These are phyloP conservation scores for Myrmaecium sp. DNA, from an alignment of 2,329 filamentous ascomycete species.

Conservation along the genomic window DNA sequence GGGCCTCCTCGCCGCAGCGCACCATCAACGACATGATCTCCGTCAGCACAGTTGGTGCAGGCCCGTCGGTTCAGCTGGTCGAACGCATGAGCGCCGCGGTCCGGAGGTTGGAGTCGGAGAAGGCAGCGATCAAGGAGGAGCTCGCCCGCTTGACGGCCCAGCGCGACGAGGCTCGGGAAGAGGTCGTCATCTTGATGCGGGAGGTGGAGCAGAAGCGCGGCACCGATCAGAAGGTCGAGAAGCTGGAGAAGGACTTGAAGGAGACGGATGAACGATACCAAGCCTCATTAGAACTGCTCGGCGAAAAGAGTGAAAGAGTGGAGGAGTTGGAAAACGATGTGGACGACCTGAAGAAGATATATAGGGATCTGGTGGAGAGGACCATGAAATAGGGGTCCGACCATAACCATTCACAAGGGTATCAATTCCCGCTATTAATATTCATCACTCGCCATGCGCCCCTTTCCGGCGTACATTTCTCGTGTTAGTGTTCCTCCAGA, in stretches of 20 bases:
- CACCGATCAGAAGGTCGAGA: slow-evolving; percentile 41
- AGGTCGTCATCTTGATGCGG: slow-evolving; percentile 81
- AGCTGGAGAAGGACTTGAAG: slow-evolving; percentile 50
- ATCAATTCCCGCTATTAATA: slow-evolving; percentile 58
- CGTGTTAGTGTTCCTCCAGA: too few species aligned
- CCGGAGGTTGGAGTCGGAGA: slow-evolving; percentile 77
- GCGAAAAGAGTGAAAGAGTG: slow-evolving; percentile 90
- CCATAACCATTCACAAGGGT: slow-evolving; percentile 54
- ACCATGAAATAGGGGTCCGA: slow-evolving; percentile 43
- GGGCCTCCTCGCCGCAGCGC: slow-evolving; percentile 45
- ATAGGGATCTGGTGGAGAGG: slow-evolving; percentile 76
- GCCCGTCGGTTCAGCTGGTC: slow-evolving; percentile 85
- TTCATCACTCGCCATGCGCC: too few species aligned
- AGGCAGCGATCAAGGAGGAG: slow-evolving; percentile 77
- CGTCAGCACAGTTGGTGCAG: slow-evolving; percentile 75
- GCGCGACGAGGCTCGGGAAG: slow-evolving; percentile 75
- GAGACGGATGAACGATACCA: slow-evolving; percentile 66
- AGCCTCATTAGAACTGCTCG: slow-evolving; percentile 82
- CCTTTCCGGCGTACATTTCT: too few species aligned
- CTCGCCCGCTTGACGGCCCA: slow-evolving; percentile 64
- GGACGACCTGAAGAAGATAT: slow-evolving; percentile 87
- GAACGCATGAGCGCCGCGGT: slow-evolving; percentile 93
- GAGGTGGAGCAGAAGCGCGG: slow-evolving; percentile 57
- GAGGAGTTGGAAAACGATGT: slow-evolving; percentile 85
- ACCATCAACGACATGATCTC: slow-evolving; percentile 62